Evolutionary conservation across 306 rosid genomes (phyloP).

Genomic region (Notholithocarpus densiflorus): DNA sequence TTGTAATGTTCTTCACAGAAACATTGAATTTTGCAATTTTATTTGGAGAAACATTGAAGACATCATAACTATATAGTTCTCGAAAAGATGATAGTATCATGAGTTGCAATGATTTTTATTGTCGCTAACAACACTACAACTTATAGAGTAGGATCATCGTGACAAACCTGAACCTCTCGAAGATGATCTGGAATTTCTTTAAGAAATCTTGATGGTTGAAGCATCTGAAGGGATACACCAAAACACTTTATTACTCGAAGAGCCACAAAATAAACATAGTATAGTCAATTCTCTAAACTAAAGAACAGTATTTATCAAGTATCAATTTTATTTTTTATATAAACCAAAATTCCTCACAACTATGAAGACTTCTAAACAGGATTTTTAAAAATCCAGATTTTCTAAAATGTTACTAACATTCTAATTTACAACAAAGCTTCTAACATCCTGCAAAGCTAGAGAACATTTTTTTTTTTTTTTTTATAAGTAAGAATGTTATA

Average conservation of each 20-base stretch:
- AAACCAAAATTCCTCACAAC: too few species aligned
- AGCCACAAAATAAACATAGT: neutral
- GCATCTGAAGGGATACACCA: constrained; percentile 48
- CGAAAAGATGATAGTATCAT: neutral
- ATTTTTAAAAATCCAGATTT: too few species aligned
- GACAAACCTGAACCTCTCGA: constrained; percentile 73
- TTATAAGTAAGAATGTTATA: too few species aligned
- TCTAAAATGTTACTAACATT: too few species aligned
- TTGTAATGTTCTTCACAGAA: neutral
- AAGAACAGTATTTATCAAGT: too few species aligned
- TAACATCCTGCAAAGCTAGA: too few species aligned
- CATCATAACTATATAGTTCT: neutral
- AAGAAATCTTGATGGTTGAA: constrained; percentile 90
- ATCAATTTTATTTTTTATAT: too few species aligned
- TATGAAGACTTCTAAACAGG: too few species aligned
- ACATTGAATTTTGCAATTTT: neutral
- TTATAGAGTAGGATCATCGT: constrained; percentile 10
- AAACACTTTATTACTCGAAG: constrained; percentile 1
- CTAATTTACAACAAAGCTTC: too few species aligned
- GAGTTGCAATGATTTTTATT: neutral
- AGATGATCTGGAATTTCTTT: constrained; percentile 86
- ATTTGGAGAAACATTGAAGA: neutral
- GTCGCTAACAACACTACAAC: neutral
- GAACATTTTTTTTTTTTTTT: too few species aligned
- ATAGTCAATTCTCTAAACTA: neutral